Conservation (phyloP, 1,284 basidiomycete species). For the Cryptococcus sp. region DNA sequence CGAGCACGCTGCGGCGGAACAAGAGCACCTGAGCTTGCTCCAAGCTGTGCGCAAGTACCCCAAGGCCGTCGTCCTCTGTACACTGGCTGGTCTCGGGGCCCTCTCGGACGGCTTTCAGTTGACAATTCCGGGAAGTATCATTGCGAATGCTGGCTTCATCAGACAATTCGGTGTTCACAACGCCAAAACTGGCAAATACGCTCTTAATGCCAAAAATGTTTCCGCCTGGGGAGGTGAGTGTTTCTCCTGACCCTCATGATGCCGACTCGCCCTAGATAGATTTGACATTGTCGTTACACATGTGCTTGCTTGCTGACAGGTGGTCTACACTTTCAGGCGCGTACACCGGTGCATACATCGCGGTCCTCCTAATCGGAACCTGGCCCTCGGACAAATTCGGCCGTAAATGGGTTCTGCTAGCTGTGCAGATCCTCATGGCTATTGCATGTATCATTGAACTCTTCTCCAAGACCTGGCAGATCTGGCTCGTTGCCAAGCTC, state of each 20-base stretch:
- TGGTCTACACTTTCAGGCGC: not conserved
- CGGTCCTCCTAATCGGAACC: not conserved
- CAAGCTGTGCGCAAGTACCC: not conserved
- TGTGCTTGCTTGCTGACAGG: no score
- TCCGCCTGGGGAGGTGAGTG: constrained; percentile 12
- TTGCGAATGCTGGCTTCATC: constrained; percentile 15
- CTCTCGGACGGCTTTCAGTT: constrained; percentile 12
- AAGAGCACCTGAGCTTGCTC: no score
- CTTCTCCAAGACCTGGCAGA: constrained; percentile 12
- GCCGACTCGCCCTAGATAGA: not conserved
- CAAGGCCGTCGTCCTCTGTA: constrained; percentile 6
- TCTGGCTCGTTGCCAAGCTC: constrained; percentile 2
- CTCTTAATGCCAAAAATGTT: constrained; percentile 8
- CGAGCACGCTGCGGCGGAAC: no score
- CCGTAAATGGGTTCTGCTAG: constrained; percentile 16
- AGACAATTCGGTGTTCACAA: constrained; percentile 4
- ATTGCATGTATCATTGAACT: constrained; percentile 9
- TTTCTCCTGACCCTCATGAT: not conserved
- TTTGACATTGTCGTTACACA: no score
- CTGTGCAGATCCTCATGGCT: constrained; percentile 10
- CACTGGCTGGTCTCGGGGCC: not conserved
- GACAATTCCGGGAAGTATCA: constrained; percentile 12
- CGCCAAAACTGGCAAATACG: constrained; percentile 3
- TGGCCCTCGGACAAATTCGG: constrained; percentile 21
- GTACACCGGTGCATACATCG: constrained; percentile 2